These are phyloP conservation scores for Solanum medicagineum DNA, from an alignment of 257 asterid species.

Conservation along the genomic window DNA sequence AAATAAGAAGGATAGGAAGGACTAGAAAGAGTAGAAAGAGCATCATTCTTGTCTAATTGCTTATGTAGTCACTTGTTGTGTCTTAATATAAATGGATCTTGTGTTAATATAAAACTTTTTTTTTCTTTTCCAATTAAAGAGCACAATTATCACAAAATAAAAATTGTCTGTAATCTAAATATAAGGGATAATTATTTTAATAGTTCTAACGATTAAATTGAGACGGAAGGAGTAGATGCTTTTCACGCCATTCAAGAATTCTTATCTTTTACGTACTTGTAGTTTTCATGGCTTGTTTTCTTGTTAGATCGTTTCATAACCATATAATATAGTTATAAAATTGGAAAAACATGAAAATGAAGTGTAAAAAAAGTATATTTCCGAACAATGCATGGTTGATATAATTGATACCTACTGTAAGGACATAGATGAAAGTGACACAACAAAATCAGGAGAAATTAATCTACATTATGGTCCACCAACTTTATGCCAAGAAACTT, in stretches of 20 bases:
- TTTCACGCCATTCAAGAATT: neutral
- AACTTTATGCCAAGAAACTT: neutral
- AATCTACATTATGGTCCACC: too few species aligned
- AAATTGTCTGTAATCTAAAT: too few species aligned
- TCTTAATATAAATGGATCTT: neutral
- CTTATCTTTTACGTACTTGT: neutral
- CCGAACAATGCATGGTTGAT: too few species aligned
- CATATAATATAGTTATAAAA: neutral
- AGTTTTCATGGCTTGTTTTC: neutral
- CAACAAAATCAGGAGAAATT: neutral
- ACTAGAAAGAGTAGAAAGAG: neutral
- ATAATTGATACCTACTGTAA: too few species aligned
- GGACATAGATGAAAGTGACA: neutral
- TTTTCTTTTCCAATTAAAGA: neutral
- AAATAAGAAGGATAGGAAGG: neutral
- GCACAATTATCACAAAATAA: too few species aligned
- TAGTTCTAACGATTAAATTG: too few species aligned
- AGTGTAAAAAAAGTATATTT: neutral
- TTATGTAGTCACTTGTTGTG: neutral
- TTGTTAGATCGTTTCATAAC: neutral
- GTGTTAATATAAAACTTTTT: neutral
- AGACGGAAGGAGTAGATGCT: neutral
- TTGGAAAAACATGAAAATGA: neutral
- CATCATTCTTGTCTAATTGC: neutral
- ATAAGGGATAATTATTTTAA: too few species aligned